phyloP scores from a whole-genome alignment of 1,139 yeast genomes.

The Candida frijolesensis region DNA sequence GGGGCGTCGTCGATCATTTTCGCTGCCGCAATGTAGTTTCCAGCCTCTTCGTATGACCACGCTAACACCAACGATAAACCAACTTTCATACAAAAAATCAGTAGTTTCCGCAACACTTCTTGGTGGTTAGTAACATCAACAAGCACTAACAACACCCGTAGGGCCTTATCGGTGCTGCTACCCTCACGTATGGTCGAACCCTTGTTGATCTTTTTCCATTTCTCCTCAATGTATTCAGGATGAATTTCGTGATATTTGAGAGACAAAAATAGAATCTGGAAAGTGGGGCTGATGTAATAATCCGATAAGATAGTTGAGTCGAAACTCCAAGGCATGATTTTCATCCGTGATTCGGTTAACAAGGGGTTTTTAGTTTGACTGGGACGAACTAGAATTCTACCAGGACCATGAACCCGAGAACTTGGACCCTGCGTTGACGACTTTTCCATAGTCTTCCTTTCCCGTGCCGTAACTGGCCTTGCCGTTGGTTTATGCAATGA shows the following conservation, averaged over 20 bases:
- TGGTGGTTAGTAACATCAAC: slow-evolving; percentile 80
- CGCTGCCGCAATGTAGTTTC: slow-evolving; percentile 63
- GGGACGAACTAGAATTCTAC: slow-evolving; percentile 32
- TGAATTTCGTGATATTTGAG: slow-evolving; percentile 82
- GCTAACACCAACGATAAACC: slow-evolving; percentile 74
- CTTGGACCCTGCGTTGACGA: slow-evolving; percentile 8
- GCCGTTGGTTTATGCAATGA: slow-evolving; percentile 15
- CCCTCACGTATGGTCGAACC: slow-evolving; percentile 37
- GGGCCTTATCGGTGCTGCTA: slow-evolving; percentile 47
- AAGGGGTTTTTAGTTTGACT: slow-evolving; percentile 50
- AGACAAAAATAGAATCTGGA: slow-evolving; percentile 74
- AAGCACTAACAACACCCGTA: slow-evolving; percentile 68
- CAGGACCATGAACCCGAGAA: slow-evolving; percentile 20
- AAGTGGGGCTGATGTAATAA: slow-evolving; percentile 64
- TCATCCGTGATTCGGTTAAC: slow-evolving; percentile 40
- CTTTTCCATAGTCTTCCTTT: slow-evolving; percentile 5
- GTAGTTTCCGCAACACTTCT: slow-evolving; percentile 67
- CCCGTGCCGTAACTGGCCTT: slow-evolving; percentile 11
- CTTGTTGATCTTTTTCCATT: slow-evolving; percentile 56
- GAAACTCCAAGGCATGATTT: slow-evolving; percentile 38
- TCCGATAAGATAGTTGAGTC: slow-evolving; percentile 50
- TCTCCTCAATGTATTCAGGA: slow-evolving; percentile 80
- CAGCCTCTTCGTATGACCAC: slow-evolving; percentile 87
- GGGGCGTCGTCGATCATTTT: slow-evolving; percentile 48
- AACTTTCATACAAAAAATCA: slow-evolving; percentile 68